A percentile compares a stretch with the other conserved stretches of the same genome.
These are phyloP conservation scores for Chlorophyllum brunneum DNA, from an alignment of 768 basidiomycete genomes.

Conservation along the genomic window DNA sequence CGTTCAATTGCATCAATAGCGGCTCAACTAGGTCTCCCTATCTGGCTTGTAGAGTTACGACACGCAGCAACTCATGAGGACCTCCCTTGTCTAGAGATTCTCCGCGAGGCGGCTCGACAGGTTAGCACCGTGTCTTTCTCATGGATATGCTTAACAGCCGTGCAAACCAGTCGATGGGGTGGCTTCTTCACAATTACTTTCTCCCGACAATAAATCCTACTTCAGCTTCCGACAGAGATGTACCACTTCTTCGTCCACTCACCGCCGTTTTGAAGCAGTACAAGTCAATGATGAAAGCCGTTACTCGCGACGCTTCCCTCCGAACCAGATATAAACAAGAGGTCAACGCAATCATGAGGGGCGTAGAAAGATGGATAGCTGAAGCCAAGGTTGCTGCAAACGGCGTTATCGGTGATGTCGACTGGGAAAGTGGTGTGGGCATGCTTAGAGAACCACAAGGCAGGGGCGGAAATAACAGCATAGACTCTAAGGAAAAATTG, in stretches of 20 bases:
- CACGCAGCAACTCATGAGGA: conserved; percentile 98
- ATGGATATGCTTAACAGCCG: not conserved
- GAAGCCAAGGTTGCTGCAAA: conserved; percentile 67
- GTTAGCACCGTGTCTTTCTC: conserved; percentile 26
- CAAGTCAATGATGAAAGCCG: conserved; percentile 61
- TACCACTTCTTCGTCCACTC: conserved; percentile 48
- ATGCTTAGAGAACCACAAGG: conserved; percentile 14
- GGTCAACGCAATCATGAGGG: conserved; percentile 47
- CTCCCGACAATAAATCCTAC: conserved; percentile 66
- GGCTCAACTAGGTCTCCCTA: conserved; percentile 77
- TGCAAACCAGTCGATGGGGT: conserved; percentile 61
- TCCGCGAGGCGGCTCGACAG: conserved; percentile 75
- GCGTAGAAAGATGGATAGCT: conserved; percentile 75
- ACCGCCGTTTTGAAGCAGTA: conserved; percentile 69
- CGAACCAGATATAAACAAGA: conserved; percentile 45
- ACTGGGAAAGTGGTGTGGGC: conserved; percentile 37
- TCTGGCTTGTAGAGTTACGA: conserved; percentile 87
- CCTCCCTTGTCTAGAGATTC: conserved; percentile 75
- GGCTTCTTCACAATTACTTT: conserved; percentile 85
- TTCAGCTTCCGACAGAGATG: conserved; percentile 26
- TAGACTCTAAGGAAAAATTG: conserved; percentile 57
- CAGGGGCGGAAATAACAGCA: conserved; percentile 16
- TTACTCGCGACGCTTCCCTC: conserved; percentile 63
- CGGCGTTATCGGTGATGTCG: conserved; percentile 39
- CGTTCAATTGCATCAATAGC: conserved; percentile 90